Evolutionary conservation across 495 filamentous ascomycete species (phyloP), one percentile per base, ranked within the genome.

Genomic region (Annulohypoxylon stygium): DNA sequence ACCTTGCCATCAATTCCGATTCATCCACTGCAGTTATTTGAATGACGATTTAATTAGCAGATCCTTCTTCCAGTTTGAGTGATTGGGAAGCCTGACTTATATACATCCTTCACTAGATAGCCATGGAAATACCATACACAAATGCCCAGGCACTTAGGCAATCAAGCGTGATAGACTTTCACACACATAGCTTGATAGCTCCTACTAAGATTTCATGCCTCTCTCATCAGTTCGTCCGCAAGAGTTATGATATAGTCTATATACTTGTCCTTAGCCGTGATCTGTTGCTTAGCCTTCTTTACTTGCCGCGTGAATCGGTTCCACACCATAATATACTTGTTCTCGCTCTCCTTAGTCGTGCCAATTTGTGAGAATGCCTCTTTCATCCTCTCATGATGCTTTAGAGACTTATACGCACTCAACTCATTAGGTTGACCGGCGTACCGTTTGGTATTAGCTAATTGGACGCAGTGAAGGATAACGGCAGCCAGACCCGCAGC

Each of bases 321-420:
- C 72, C 76, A 73, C 16, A 78, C 75, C 55, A 50, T 63, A 16
- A 78, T 73, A n/a, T 77, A 78, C 62, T 78, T 78, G 11, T 67
- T 54, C 10, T 70, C 63, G 30, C 73, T 78, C 45, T 71, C 33
- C 25, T 61, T 48, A 5, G 58, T 48, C 12, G 70, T 66, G 6
- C 69, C 70, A 36, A 73, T 77, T 33, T 64, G 70, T 51, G 45
- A 47, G 60, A 79, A 73, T 11, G 75, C 73, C 41, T 76, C 74
- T 30, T 60, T 59, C 77, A 79, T 79, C 41, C 74, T 61, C 18
- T 76, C 69, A 43, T 79, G 73, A 53, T 70, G 61, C 59, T 74
- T 76, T 54, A 79, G 59, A 0, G 75, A 61, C 33, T 51, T 55
- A 59, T 75, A 77, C 20, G 72, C 62, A 8, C 63, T 43, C 16